Evolutionary conservation across 768 basidiomycete species (phyloP), one percentile per base, ranked within the genome.

Genomic region (Coprinopsis sp.): DNA sequence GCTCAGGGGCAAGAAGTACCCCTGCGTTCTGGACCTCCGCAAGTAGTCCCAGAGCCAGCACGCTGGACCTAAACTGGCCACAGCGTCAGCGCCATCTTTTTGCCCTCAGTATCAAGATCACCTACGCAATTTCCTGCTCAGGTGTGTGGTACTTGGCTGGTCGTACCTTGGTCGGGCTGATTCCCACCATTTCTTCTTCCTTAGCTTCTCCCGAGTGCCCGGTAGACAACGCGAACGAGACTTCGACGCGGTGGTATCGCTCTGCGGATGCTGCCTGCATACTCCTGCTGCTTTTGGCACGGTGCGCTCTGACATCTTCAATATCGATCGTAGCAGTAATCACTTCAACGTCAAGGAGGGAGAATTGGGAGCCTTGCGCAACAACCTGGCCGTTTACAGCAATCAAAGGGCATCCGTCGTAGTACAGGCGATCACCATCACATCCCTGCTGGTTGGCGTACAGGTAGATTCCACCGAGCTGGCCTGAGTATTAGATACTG

Each of bases 31-130:
- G 4, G 95, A 98, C 34, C 96, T 82, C 29, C 96, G 78, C 24
- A 99, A 80, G 59, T 98, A 99, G 62, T 99, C 96, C 96, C 96
- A 99, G n/a, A 99, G 73, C 96, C 96, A 99, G 60, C 96, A 98
- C 13, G 95, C 96, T 6, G 96, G 96, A 4, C 96, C 96, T 2
- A 98, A 71, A 2, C 95, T 97, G 29, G 0, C 36, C 7, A 42
- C 51, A 10, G 7, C 37, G 47, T 37, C 44, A 37, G 37, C 38
- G 27, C 24, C 27, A 18, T 11, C n/a, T n/a, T n/a, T n/a, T n/a
- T 14, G 13, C 14, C 16, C 11, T 6, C 40, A 34, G 16, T 19
- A n/a, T 6, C 33, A 34, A 13, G 33, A 48, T 41, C 11, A 76
- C 91, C 55, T 58, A 96, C 96, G 96, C 95, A 48, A 98, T 96